These are phyloP conservation scores for Chlorella sorokiniana DNA, from an alignment of 139 green algal genomes.

Conservation along the genomic window DNA sequence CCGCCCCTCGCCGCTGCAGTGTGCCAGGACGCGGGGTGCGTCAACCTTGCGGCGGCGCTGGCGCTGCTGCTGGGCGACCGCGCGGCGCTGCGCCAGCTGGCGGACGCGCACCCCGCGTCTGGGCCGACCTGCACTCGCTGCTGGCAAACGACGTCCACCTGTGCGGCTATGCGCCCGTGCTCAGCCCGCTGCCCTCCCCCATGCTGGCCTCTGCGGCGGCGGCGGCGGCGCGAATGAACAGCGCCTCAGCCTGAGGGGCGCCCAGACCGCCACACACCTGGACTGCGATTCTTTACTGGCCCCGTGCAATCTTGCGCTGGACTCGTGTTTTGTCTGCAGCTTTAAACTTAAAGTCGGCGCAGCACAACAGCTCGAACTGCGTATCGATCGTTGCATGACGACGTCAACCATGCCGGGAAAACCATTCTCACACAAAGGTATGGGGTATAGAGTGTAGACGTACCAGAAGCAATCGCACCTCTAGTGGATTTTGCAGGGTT, in stretches of 20 bases:
- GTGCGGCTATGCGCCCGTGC: constrained; percentile 20
- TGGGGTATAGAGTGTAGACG: no score
- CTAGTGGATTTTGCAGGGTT: no score
- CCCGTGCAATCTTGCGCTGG: no score
- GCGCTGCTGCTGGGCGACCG: constrained; percentile 66
- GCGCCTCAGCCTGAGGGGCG: neutral
- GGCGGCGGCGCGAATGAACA: neutral
- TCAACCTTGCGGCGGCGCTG: constrained; percentile 54
- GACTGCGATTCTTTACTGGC: no score
- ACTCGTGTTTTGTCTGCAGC: no score
- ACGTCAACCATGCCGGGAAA: no score
- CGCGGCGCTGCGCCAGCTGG: constrained; percentile 22
- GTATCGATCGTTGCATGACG: no score
- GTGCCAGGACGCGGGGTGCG: constrained; percentile 39
- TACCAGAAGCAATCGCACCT: no score
- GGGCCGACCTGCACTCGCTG: constrained; percentile 34
- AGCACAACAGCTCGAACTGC: no score
- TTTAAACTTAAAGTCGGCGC: no score
- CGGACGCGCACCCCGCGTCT: constrained; percentile 35
- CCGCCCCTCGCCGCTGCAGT: neutral
- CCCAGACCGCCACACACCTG: no score
- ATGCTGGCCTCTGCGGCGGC: neutral
- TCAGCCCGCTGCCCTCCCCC: constrained; percentile 10
- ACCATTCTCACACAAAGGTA: no score
- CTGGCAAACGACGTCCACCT: constrained; percentile 47